Evolutionary conservation across 163 green algal genomes (phyloP).

Genomic region (Coccomyxa subellipsoidea): DNA sequence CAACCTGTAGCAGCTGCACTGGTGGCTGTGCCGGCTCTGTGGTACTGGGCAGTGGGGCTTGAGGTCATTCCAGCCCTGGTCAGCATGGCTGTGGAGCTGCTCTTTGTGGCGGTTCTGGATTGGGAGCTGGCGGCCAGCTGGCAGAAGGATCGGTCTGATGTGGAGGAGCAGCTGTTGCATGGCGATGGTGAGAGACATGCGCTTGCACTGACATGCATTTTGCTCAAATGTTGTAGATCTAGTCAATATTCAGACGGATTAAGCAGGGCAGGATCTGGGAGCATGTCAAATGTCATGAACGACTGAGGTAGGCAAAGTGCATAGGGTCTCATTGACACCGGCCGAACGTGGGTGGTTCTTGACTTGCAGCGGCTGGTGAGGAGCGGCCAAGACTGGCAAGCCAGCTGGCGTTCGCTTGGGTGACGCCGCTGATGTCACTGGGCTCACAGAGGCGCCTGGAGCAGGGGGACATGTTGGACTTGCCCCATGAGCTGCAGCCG

Average conservation of each 20-base stretch:
- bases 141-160: not conserved
- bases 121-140: not conserved
- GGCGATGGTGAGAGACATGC: not conserved
- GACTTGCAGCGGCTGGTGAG: not conserved
- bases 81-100: not conserved
- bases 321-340: too few species aligned
- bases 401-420: slow-evolving; percentile 21
- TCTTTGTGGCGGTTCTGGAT: not conserved
- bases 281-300: too few species aligned
- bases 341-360: not conserved
- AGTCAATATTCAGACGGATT: too few species aligned
- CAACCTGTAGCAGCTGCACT: not conserved
- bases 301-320: not conserved
- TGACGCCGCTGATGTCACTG: slow-evolving; percentile 37
- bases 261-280: too few species aligned
- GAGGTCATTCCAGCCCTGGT: not conserved
- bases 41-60: not conserved
- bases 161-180: not conserved
- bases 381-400: not conserved
- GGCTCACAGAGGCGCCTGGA: slow-evolving; percentile 36
- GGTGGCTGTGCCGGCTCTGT: not conserved
- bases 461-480: slow-evolving; percentile 32
- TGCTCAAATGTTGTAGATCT: too few species aligned
- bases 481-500: slow-evolving; percentile 22
- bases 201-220: not conserved